phyloP scores from a whole-genome alignment of 164 flowering plant genomes.

The Umbellularia californica region DNA sequence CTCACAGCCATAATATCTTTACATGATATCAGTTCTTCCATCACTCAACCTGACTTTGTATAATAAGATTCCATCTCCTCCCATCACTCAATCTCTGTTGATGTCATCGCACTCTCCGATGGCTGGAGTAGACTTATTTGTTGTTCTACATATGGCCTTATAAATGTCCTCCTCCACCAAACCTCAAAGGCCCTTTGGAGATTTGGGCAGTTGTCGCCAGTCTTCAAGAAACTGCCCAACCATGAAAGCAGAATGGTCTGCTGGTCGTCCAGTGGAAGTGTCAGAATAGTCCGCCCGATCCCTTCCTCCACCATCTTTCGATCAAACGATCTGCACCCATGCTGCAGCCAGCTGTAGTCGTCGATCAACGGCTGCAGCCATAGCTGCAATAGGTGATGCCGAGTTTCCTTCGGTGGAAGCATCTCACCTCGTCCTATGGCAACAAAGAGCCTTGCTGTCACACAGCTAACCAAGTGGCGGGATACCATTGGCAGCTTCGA shows the following conservation, averaged over 20 bases:
- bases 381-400: constrained; percentile 58
- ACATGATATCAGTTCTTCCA: too few relatives aligned
- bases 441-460: constrained; percentile 79
- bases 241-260: constrained; percentile 77
- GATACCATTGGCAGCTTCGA: constrained; percentile 50
- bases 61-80: too few relatives aligned
- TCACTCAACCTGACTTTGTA: too few relatives aligned
- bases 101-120: too few relatives aligned
- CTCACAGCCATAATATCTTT: too few relatives aligned
- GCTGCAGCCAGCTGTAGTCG: constrained; percentile 89
- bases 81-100: too few relatives aligned
- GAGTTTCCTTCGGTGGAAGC: constrained; percentile 74
- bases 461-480: constrained; percentile 79
- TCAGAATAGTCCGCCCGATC: constrained; percentile 86
- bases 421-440: constrained; percentile 92
- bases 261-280: constrained; percentile 92
- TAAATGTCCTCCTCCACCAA: constrained; percentile 97
- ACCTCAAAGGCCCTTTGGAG: constrained; percentile 95
- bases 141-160: constrained; percentile 36
- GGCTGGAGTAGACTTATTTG: too few relatives aligned
- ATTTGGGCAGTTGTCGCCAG: constrained; percentile 93
- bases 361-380: constrained; percentile 91
- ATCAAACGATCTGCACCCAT: constrained; percentile 81
- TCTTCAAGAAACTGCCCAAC: constrained; percentile 76
- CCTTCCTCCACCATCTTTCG: constrained; percentile 93